Evolutionary conservation across 225 moss, liverwort and hornwort genomes (phyloP), one percentile per base, ranked within the genome.

Genomic region (Antitrichia curtipendula): DNA sequence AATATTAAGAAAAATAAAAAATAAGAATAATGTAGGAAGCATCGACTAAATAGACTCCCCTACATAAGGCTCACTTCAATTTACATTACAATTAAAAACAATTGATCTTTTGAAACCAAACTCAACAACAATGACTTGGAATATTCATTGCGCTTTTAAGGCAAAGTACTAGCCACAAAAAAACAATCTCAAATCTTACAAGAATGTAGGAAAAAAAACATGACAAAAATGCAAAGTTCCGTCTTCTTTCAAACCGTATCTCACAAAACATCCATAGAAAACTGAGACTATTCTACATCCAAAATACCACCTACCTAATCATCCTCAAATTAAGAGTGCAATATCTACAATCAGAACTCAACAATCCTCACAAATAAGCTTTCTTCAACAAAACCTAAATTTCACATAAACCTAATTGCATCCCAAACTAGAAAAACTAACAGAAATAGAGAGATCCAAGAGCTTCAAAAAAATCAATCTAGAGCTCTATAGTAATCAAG

Each of bases 171-270:
- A 47, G 23, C 24, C 2, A 36, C 15, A 22, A 53, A 53, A 4
- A 10, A 53, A 36, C 23, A 76, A 32, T 12, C 0, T 0, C 12
- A 74, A 74, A 15, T 19, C 1, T 49, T 20, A 49, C 9, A 31
- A 0, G 16, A 70, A 70, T 70, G 70, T 1, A 2, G 1, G 8
- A 16, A 74, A 49, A n/a, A 73, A 31, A 49, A 11, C 2, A 49
- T 0, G 4, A 47, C 31, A 47, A 11, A 10, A 17, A 18, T 47
- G 29, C 7, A 73, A 0, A 31, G 11, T 47, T 0, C 2, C 2
- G 0, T 20, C 3, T 74, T 18, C 12, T 31, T 49, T 47, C 12
- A 74, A 74, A 1, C 12, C 2, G 4, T 49, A 31, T 49, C 31
- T 49, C 12, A 49, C 2, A 74, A 0, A 74, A 19, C 31, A 19